These are phyloP conservation scores for Calonectria pauciramosa DNA, from an alignment of 2,329 filamentous ascomycete genomes.

Conservation along the genomic window DNA sequence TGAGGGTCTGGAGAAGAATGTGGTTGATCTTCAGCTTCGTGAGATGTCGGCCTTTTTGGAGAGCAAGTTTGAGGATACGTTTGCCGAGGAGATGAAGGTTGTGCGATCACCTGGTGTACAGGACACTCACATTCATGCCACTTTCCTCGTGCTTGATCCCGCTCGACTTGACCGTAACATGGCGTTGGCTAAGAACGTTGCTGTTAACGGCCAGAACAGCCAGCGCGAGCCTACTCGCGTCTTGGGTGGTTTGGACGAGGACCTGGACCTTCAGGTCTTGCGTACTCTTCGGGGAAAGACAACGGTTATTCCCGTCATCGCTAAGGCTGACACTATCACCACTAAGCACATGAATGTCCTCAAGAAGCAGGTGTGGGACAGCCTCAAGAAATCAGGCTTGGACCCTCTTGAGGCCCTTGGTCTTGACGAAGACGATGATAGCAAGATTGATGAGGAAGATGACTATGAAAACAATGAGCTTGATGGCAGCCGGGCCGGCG, in stretches of 20 bases:
- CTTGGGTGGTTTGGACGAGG: conserved; percentile 83
- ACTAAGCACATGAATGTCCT: conserved; percentile 92
- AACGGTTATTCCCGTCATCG: conserved; percentile 93
- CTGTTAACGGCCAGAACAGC: conserved; percentile 66
- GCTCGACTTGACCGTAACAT: conserved; percentile 87
- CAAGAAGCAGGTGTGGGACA: conserved; percentile 91
- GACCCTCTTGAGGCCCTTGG: conserved; percentile 91
- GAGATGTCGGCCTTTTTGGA: conserved; percentile 94
- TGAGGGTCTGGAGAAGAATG: conserved; percentile 91
- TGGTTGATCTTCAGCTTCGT: conserved; percentile 93
- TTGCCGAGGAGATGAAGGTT: conserved; percentile 97
- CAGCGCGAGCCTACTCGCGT: conserved; percentile 58
- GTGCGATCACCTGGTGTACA: conserved; percentile 91
- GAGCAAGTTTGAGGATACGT: conserved; percentile 98
- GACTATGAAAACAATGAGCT: conserved; percentile 53
- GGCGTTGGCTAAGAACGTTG: conserved; percentile 70
- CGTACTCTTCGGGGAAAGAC: conserved; percentile 92
- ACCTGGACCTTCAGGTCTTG: conserved; percentile 91
- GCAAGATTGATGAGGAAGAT: conserved; percentile 70
- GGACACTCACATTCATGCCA: conserved; percentile 97
- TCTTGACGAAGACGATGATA: conserved; percentile 80
- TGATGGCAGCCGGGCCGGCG: conserved; percentile 35
- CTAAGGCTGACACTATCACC: conserved; percentile 98
- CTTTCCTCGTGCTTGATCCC: conserved; percentile 93
- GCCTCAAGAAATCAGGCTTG: conserved; percentile 85